Base-by-base conservation (phyloP, 441 rosid species). In the Jatropha podagrica region DNA sequence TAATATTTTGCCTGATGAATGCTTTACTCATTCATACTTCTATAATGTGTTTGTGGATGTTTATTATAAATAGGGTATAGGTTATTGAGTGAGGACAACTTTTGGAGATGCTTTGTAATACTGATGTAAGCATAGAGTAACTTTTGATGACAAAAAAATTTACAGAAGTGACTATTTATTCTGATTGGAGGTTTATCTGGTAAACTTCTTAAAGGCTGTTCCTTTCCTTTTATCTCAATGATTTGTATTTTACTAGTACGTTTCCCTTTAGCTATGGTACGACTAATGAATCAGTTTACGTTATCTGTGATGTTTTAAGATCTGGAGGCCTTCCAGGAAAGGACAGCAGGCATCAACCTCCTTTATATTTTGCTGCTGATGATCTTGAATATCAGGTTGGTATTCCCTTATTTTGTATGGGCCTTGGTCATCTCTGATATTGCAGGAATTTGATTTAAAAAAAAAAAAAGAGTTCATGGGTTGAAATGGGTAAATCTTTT, bases 331-430 rank as follows among this genome's bases (percentile, higher is more conserved):
- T 88, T 77, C 85, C 79, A 11, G 87, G 89, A 74, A 80, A 68
- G 70, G 23, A 32, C 48, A 74, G 67, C 75, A 82, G 87, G 52
- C 62, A 20, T 59, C 91, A 85, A 71, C 88, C 85, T 38, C 84
- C 83, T 65, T 49, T 88, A 59, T 85, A 83, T 82, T 88, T 89
- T 72, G 89, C 93, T 15, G 89, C 89, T 64, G 91, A 89, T 62
- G 90, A 88, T 79, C 89, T 89, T 67, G 84, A 86, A 74, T 89
- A 88, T 83, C 90, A 86, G 90, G 91, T 85, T 75, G 23, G 69
- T 66, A 52, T 1, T 51, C 2, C 52, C 10, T 20, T 18, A 60
- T 68, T 20, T 38, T 37, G 26, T n/a, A 20, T 10, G 12, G 68
- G 41, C 26, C 66, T 63, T 37, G n/a, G 65, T 75, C 56, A 59